A percentile compares a stretch with the other conserved stretches of the same genome.
phyloP scores from a whole-genome alignment of 257 asterid genomes.

The Cordia subcordata region DNA sequence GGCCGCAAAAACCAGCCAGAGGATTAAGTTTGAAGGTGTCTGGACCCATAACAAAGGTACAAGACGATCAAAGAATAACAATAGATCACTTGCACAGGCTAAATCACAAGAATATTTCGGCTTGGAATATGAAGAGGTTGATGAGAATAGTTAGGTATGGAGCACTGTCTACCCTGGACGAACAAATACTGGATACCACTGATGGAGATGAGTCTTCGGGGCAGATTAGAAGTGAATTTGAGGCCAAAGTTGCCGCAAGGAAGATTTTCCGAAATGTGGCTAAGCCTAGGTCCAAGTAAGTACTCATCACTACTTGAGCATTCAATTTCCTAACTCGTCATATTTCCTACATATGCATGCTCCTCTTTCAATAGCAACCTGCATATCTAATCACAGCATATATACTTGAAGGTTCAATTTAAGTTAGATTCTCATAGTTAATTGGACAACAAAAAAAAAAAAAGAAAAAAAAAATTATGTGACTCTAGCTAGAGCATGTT shows the following conservation, averaged over 20 bases:
- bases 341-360: neutral
- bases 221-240: slow-evolving; percentile 63
- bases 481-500: too few relatives aligned
- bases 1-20: slow-evolving; percentile 38
- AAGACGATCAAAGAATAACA: slow-evolving; percentile 24
- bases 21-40: slow-evolving; percentile 30
- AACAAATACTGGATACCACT: slow-evolving; percentile 34
- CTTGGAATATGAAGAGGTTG: slow-evolving; percentile 85
- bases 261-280: slow-evolving; percentile 71
- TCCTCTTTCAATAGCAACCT: too few relatives aligned
- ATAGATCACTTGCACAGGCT: slow-evolving; percentile 55
- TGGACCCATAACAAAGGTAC: slow-evolving; percentile 15
- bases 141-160: slow-evolving; percentile 61
- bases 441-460: too few relatives aligned
- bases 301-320: slow-evolving; percentile 1
- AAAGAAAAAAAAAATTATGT: too few relatives aligned
- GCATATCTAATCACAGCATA: too few relatives aligned
- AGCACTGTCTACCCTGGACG: slow-evolving; percentile 56
- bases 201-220: slow-evolving; percentile 52
- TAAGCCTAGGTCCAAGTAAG: slow-evolving; percentile 62
- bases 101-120: slow-evolving; percentile 60
- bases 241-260: slow-evolving; percentile 69
- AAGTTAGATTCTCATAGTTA: too few relatives aligned
- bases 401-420: too few relatives aligned
- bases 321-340: neutral